Conservation (phyloP, 2,329 filamentous ascomycete genomes). For the Laburnicola sp. region DNA sequence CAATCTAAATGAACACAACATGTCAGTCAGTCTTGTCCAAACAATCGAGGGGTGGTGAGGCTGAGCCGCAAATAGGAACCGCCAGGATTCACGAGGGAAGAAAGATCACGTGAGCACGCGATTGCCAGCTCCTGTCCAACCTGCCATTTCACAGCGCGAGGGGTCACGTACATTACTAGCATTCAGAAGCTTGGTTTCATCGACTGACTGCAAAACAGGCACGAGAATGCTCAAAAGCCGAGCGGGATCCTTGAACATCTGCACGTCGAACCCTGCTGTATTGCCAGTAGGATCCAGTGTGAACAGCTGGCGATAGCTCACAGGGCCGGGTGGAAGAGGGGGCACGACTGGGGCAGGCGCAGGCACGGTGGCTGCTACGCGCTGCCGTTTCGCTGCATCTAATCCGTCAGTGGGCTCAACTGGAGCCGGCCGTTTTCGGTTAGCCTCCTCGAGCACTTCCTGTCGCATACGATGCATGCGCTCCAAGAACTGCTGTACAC, state of each 20-base stretch:
- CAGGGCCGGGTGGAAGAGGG: slow-evolving; percentile 72
- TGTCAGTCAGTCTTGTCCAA: slow-evolving; percentile 19
- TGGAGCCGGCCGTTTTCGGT: slow-evolving; percentile 74
- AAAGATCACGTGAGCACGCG: slow-evolving; percentile 12
- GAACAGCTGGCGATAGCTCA: slow-evolving; percentile 81
- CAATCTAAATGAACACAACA: slow-evolving; percentile 30
- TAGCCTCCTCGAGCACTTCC: slow-evolving; percentile 78
- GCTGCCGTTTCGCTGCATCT: slow-evolving; percentile 80
- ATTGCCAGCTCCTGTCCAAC: not conserved
- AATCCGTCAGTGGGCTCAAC: slow-evolving; percentile 70
- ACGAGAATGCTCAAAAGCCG: slow-evolving; percentile 81
- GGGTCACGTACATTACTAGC: slow-evolving; percentile 67
- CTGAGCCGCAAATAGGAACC: not conserved
- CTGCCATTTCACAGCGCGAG: not conserved
- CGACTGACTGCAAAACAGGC: slow-evolving; percentile 72
- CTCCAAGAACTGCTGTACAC: slow-evolving; percentile 87
- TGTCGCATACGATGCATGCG: slow-evolving; percentile 75
- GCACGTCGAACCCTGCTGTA: slow-evolving; percentile 79
- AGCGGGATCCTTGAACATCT: slow-evolving; percentile 69
- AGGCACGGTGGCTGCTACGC: slow-evolving; percentile 60
- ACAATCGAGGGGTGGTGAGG: not conserved
- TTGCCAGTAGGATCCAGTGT: slow-evolving; percentile 77
- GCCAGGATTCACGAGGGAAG: no score
- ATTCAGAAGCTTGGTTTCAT: slow-evolving; percentile 68
- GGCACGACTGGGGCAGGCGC: slow-evolving; percentile 58